Conservation (phyloP, 1,284 basidiomycete species). For the Sporisorium iseilematis-ciliati region DNA sequence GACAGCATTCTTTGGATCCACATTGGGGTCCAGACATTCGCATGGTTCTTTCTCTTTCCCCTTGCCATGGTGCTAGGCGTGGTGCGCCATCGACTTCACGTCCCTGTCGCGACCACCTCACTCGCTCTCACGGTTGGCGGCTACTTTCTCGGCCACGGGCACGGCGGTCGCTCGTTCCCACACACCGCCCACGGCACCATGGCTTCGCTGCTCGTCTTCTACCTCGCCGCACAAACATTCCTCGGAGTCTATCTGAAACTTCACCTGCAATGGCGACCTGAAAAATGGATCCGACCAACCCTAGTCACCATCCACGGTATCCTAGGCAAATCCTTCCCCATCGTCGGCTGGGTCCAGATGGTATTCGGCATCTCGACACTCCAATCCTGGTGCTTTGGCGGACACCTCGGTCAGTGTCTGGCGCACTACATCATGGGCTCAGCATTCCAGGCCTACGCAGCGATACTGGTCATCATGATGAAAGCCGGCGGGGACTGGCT, state of each 20-base stretch:
- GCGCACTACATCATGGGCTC: constrained; percentile 77
- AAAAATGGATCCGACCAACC: constrained; percentile 80
- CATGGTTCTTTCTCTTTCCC: constrained; percentile 65
- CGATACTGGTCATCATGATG: constrained; percentile 84
- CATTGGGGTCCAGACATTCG: constrained; percentile 57
- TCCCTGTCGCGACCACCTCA: constrained; percentile 58
- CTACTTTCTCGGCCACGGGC: constrained; percentile 63
- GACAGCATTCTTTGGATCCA: constrained; percentile 66
- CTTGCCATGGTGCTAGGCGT: constrained; percentile 68
- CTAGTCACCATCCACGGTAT: constrained; percentile 81
- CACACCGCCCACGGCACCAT: constrained; percentile 67
- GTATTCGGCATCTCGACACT: constrained; percentile 62
- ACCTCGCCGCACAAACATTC: constrained; percentile 74
- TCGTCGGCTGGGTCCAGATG: constrained; percentile 77
- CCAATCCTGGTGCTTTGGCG: constrained; percentile 78
- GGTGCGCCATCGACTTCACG: constrained; percentile 65
- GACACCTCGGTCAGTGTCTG: constrained; percentile 72
- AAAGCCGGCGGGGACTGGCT: constrained; percentile 87
- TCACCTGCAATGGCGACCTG: constrained; percentile 79
- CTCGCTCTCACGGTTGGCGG: constrained; percentile 58
- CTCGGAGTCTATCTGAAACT: constrained; percentile 92
- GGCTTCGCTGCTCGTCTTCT: constrained; percentile 59
- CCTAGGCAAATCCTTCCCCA: constrained; percentile 85
- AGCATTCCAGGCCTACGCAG: constrained; percentile 80
- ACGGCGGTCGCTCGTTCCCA: constrained; percentile 63